Conservation (phyloP, 2,329 filamentous ascomycete genomes). For the Aureobasidium namibiae region DNA sequence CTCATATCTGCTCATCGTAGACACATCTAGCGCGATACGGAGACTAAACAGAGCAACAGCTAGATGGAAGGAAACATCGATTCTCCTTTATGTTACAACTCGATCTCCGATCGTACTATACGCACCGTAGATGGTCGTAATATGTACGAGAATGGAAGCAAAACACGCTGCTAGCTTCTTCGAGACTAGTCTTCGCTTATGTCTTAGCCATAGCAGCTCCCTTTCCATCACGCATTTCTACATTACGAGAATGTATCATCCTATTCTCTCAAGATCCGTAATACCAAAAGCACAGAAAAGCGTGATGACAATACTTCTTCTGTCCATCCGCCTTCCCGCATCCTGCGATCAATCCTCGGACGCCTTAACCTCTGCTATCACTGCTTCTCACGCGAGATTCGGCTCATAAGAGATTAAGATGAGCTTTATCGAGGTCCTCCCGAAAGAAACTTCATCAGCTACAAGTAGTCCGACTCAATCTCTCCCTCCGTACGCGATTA, state of each 20-base stretch:
- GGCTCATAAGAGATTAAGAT: too few relatives aligned
- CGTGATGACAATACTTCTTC: background rate
- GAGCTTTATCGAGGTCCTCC: too few relatives aligned
- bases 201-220: background rate
- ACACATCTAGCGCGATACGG: background rate
- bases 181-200: background rate
- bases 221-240: background rate
- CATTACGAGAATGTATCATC: background rate
- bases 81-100: background rate
- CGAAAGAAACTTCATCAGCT: too few relatives aligned
- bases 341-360: background rate
- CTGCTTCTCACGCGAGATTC: too few relatives aligned
- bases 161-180: background rate
- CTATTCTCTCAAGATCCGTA: background rate
- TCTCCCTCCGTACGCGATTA: too few relatives aligned
- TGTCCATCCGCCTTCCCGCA: background rate
- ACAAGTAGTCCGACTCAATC: too few relatives aligned
- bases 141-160: background rate
- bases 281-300: background rate
- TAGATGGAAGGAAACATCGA: background rate
- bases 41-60: background rate
- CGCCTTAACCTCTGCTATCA: too few relatives aligned
- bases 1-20: background rate
- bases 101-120: background rate
- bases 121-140: background rate